Base-by-base conservation (phyloP, 371 early-diverging fungal genomes). In the Mucor velutinosus region DNA sequence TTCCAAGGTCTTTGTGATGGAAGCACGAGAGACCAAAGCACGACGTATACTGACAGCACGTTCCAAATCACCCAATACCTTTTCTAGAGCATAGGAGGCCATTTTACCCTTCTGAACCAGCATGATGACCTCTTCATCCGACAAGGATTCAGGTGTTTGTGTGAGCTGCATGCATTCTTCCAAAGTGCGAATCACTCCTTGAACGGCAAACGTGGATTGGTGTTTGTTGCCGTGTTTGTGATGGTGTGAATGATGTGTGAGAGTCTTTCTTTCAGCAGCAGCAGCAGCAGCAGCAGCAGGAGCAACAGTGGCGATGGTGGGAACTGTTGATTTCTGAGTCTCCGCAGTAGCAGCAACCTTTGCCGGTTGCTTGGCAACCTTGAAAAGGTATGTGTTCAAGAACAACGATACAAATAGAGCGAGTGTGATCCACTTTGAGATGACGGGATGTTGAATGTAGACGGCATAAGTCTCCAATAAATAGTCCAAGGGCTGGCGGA, bases 21-120 rank as follows among this genome's bases (percentile, higher is more conserved):
- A 87, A 30, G 84, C 88, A 43, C 91, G 87, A 15, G 92, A 90
- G 59, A 92, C 89, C 35, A 93, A 67, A 10, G 87, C 83, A 47
- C 97, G 87, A 25, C 97, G 90, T 47, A 97, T 89, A 65, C 76
- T 77, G 60, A 97, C 94, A 32, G 96, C 96, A 25, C 97, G 90
- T 49, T 86, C 86, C 25, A 87, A 75, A 77, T 95, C 92, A 14
- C 84, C 81, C 61, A 95, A 76, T 0, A 82, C 82, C 80, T 93
- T 94, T 76, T 97, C 97, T 25, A 97, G 81, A 4, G 95, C 91
- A 78, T 97, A 93, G 21, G 91, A 73, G 1, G 94, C 87, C 45
- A 97, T 76, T 62, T 90, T 90, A 62, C 93, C 92, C n/a, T 70
- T 76, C 27, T 85, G 83, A 25, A 93, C 94, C 32, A 95, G 82